phyloP scores from a whole-genome alignment of 768 basidiomycete species.

The Naganishia antarctica region DNA sequence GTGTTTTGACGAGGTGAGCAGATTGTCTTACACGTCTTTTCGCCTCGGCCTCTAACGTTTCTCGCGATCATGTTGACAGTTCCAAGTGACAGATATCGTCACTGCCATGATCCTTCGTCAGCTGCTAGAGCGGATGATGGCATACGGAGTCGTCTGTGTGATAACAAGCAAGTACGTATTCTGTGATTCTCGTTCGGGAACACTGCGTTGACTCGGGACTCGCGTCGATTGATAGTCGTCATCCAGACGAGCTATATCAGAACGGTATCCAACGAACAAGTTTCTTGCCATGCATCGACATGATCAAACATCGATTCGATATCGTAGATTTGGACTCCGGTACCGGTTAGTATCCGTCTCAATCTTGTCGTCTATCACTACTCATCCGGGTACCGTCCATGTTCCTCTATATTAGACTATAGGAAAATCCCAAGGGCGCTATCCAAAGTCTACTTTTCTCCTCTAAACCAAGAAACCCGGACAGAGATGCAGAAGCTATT shows the following conservation, averaged over 20 bases:
- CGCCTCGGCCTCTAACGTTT: too few species aligned
- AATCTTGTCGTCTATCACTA: not conserved
- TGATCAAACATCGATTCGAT: constrained; percentile 78
- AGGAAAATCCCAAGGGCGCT: constrained; percentile 85
- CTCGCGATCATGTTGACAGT: not conserved
- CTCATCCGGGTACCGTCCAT: too few species aligned
- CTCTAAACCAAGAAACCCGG: constrained; percentile 62
- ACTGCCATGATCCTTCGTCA: constrained; percentile 96
- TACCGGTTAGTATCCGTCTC: constrained; percentile 59
- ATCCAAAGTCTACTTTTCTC: constrained; percentile 89
- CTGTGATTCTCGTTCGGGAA: not conserved
- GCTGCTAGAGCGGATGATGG: constrained; percentile 76
- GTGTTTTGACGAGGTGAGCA: constrained; percentile 94
- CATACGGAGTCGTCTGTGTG: constrained; percentile 84
- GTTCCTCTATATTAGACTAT: too few species aligned
- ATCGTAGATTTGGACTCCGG: constrained; percentile 93
- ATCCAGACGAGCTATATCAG: constrained; percentile 95
- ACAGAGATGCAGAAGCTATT: constrained; percentile 81
- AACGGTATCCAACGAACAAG: constrained; percentile 95
- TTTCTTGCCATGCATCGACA: constrained; percentile 89
- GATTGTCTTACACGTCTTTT: too few species aligned
- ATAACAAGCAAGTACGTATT: constrained; percentile 94
- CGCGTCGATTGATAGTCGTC: constrained; percentile 60
- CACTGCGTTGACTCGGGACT: not conserved
- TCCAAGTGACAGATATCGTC: constrained; percentile 87